A percentile compares a stretch with the other conserved stretches of the same genome.
Evolutionary conservation across 768 basidiomycete genomes (phyloP).

Genomic region (Vararia minispora): DNA sequence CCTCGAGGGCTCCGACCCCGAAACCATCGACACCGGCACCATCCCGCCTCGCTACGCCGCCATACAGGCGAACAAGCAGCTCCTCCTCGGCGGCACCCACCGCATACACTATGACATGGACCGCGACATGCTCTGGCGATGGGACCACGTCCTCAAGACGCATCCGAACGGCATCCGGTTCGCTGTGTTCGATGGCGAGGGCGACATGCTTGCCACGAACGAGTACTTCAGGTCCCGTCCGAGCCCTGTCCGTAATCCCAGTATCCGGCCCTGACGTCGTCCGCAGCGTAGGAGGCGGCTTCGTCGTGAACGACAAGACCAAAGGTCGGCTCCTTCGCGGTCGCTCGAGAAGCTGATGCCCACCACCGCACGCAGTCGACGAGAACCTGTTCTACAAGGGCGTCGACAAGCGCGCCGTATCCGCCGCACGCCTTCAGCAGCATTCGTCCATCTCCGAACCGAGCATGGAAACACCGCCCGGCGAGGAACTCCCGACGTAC

Average conservation of each 20-base stretch:
- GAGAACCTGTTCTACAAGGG: constrained; percentile 95
- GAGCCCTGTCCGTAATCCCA: background rate
- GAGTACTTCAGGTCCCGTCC: constrained; percentile 91
- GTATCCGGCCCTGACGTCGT: background rate
- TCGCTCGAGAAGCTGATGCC: background rate
- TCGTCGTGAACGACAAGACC: constrained; percentile 92
- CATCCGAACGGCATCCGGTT: constrained; percentile 94
- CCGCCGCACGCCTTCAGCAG: constrained; percentile 69
- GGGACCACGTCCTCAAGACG: constrained; percentile 80
- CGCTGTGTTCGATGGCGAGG: constrained; percentile 69
- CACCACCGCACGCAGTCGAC: constrained; percentile 40
- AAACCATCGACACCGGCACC: constrained; percentile 84
- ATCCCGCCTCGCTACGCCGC: constrained; percentile 65
- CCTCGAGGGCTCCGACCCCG: constrained; percentile 83
- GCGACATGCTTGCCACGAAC: constrained; percentile 84
- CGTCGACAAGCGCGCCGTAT: constrained; percentile 72
- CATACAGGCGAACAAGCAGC: constrained; percentile 52
- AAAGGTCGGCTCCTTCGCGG: constrained; percentile 38
- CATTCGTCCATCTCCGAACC: constrained; percentile 30
- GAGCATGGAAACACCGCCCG: constrained; percentile 13
- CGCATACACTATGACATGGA: constrained; percentile 82
- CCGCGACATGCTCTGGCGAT: constrained; percentile 87
- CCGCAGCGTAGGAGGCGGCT: constrained; percentile 77
- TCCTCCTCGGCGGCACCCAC: constrained; percentile 64
- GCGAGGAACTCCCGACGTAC: constrained; percentile 61